These are phyloP conservation scores for Tricholoma saponaceum DNA, from an alignment of 768 basidiomycete genomes.

Conservation along the genomic window DNA sequence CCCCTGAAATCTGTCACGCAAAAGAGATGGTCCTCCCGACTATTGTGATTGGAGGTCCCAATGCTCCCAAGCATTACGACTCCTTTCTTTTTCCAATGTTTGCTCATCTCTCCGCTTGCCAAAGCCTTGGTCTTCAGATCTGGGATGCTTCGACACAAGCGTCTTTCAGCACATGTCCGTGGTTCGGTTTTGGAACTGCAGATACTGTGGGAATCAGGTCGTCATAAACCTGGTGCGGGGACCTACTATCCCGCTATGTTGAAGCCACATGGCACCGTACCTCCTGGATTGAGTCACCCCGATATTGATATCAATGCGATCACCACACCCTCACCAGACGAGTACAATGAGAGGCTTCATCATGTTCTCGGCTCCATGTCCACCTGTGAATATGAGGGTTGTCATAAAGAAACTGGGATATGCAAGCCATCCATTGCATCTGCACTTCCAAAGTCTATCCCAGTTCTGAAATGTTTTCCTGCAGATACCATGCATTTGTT, in stretches of 20 bases:
- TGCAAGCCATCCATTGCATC: too few species aligned
- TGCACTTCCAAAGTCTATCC: slow-evolving; percentile 15
- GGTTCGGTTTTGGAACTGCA: slow-evolving; percentile 23
- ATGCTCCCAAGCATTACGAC: slow-evolving; percentile 25
- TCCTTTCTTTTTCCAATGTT: slow-evolving; percentile 31
- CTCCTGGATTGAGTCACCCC: too few species aligned
- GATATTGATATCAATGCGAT: background rate
- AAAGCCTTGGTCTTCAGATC: slow-evolving; percentile 15
- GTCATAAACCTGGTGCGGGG: background rate
- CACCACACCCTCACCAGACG: background rate
- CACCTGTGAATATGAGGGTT: background rate
- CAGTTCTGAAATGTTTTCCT: too few species aligned
- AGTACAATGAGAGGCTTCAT: background rate
- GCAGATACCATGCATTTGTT: too few species aligned
- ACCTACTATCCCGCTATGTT: background rate
- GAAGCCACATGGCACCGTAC: background rate
- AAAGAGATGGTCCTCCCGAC: too few species aligned
- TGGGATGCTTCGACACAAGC: slow-evolving; percentile 22
- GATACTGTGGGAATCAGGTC: slow-evolving; percentile 28
- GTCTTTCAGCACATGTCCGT: too few species aligned
- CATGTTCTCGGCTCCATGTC: background rate
- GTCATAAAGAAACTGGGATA: slow-evolving; percentile 18
- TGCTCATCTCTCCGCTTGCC: slow-evolving; percentile 27
- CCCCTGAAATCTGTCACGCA: too few species aligned
- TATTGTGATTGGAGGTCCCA: too few species aligned